Conservation (phyloP, 768 basidiomycete species). For the Suillus clintonianus region DNA sequence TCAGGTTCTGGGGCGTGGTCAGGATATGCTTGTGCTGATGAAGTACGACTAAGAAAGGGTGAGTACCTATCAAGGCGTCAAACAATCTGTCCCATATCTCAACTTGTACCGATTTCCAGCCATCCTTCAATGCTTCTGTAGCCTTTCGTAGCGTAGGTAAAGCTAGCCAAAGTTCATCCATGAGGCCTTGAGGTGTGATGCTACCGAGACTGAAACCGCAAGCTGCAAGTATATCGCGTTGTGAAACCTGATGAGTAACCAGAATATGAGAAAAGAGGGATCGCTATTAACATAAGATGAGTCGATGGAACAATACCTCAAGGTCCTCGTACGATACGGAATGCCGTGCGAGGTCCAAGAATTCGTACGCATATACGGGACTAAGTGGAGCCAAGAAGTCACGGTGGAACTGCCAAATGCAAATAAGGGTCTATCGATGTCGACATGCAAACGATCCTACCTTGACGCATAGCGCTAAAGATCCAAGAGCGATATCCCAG, state of each 20-base stretch:
- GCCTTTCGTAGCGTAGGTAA: conserved; percentile 52
- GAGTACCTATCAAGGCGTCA: conserved; percentile 39
- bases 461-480: conserved; percentile 64
- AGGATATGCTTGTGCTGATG: not conserved
- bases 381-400: conserved; percentile 59
- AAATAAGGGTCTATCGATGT: not conserved
- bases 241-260: conserved; percentile 42
- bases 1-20: conserved; percentile 45
- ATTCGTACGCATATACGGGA: conserved; percentile 54
- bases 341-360: conserved; percentile 51
- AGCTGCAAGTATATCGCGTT: conserved; percentile 53
- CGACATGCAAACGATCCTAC: conserved; percentile 28
- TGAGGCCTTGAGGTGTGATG: conserved; percentile 49
- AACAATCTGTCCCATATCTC: conserved; percentile 56
- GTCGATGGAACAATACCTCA: conserved; percentile 42
- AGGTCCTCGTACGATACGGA: conserved; percentile 46
- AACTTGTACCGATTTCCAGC: conserved; percentile 48
- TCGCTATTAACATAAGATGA: not conserved
- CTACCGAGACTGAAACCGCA: conserved; percentile 52
- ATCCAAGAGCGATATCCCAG: conserved; percentile 63
- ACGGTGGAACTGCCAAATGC: conserved; percentile 52
- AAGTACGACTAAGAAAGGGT: not conserved
- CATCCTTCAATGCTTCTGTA: conserved; percentile 32
- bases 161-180: conserved; percentile 61
- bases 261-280: not conserved